These are phyloP conservation scores for Starmera stellimalicola DNA, from an alignment of 1,139 yeast species.

Conservation along the genomic window DNA sequence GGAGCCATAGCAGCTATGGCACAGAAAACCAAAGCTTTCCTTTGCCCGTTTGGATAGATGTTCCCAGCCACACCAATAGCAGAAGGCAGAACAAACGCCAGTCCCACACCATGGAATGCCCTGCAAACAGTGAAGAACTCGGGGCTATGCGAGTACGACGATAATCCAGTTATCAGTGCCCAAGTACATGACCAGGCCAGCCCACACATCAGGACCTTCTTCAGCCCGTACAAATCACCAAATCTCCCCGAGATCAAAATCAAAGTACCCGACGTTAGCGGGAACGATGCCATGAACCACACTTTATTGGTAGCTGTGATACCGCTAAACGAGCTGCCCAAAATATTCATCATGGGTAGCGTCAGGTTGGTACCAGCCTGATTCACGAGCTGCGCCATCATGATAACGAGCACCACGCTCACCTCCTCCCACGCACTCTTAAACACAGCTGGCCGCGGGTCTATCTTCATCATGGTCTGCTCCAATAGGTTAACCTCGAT, in stretches of 20 bases:
- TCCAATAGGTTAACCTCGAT: too few species aligned
- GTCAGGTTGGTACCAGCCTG: conserved; percentile 25
- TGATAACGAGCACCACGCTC: conserved; percentile 24
- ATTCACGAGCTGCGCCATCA: conserved; percentile 29
- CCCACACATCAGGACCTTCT: conserved; percentile 32
- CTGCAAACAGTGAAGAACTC: conserved; percentile 41
- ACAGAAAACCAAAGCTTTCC: conserved; percentile 44
- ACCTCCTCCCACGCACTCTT: conserved; percentile 22
- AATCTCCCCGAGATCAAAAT: conserved; percentile 41
- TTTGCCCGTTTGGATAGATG: conserved; percentile 33
- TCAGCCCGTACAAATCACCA: conserved; percentile 47
- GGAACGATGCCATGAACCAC: conserved; percentile 52
- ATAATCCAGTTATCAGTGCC: conserved; percentile 39
- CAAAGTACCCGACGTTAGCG: conserved; percentile 46
- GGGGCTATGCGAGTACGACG: conserved; percentile 33
- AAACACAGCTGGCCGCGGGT: conserved; percentile 8
- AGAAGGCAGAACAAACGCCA: conserved; percentile 43
- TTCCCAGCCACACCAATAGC: conserved; percentile 43
- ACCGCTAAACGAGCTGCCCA: conserved; percentile 19
- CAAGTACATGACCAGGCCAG: conserved; percentile 35
- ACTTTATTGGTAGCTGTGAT: conserved; percentile 23
- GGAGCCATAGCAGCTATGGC: conserved; percentile 48
- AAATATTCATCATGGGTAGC: conserved; percentile 23
- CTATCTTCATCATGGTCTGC: conserved; percentile 5
- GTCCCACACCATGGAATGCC: conserved; percentile 47